Evolutionary conservation across 164 flowering plant species (phyloP).

Genomic region (Vitis cinerea): DNA sequence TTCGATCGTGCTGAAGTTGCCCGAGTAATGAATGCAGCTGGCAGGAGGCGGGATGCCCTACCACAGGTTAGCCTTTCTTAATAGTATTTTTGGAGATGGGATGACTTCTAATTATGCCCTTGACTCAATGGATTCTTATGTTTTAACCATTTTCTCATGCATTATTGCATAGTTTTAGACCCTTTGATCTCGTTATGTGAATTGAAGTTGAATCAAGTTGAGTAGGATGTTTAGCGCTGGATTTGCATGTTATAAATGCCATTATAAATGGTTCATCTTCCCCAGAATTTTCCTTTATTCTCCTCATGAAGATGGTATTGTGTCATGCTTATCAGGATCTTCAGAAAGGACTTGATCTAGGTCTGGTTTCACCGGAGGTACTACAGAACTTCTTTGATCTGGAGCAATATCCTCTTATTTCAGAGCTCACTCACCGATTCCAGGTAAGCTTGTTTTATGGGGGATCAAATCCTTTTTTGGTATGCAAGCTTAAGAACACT

Average conservation of each 20-base stretch:
- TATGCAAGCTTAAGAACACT: background rate
- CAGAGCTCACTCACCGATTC: conserved; percentile 79
- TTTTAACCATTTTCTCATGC: background rate
- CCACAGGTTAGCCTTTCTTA: conserved; percentile 65
- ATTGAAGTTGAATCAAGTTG: background rate
- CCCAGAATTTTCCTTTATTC: background rate
- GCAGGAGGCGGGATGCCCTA: conserved; percentile 85
- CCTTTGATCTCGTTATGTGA: background rate
- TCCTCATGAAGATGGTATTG: background rate
- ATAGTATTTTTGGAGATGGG: background rate
- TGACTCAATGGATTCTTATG: background rate
- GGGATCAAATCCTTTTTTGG: background rate
- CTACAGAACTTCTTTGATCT: conserved; percentile 93
- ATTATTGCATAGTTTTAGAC: background rate
- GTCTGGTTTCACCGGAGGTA: conserved; percentile 91
- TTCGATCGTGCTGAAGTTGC: conserved; percentile 99
- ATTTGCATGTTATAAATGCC: background rate
- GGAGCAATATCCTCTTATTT: conserved; percentile 84
- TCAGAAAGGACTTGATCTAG: conserved; percentile 93
- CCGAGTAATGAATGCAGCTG: conserved; percentile 97
- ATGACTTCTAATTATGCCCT: background rate
- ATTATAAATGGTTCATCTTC: no score
- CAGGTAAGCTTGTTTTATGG: conserved; percentile 51
- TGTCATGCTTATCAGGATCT: conserved; percentile 65
- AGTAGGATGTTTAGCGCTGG: background rate